A percentile compares a stretch with the other conserved stretches of the same genome.
These are phyloP conservation scores for Paragyromitra xinjiangensis DNA, from an alignment of 495 filamentous ascomycete genomes.

Conservation along the genomic window DNA sequence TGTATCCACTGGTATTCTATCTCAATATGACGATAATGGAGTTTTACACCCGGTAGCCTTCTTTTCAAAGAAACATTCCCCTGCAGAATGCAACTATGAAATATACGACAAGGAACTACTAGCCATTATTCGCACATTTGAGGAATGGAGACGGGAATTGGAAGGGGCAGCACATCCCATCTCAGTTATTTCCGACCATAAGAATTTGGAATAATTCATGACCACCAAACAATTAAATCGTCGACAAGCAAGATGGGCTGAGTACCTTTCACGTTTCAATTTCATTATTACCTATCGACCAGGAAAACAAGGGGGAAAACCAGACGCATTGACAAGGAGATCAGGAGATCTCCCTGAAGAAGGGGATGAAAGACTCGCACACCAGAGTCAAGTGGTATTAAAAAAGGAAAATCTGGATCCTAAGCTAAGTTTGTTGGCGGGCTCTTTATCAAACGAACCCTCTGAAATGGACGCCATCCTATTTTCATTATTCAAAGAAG, in stretches of 20 bases:
- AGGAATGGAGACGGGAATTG: constrained; percentile 56
- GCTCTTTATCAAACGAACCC: no score
- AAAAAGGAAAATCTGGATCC: no score
- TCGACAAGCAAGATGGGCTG: constrained; percentile 6
- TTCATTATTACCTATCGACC: constrained; percentile 37
- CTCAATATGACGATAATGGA: constrained; percentile 1
- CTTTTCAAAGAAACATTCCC: constrained; percentile 3
- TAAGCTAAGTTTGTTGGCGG: no score
- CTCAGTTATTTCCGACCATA: no score
- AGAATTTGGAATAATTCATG: no score
- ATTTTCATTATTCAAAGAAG: no score
- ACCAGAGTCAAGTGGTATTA: no score
- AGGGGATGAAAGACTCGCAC: no score
- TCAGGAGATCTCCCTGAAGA: no score
- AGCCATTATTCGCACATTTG: constrained; percentile 42
- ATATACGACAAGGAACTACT: constrained; percentile 37
- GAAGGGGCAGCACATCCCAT: constrained; percentile 45
- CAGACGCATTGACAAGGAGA: constrained; percentile 29
- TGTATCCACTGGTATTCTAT: no score
- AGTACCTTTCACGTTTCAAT: constrained; percentile 29
- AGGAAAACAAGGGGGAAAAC: constrained; percentile 30
- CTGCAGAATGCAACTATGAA: constrained; percentile 37
- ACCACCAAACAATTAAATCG: constrained; percentile 28
- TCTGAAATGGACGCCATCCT: no score
- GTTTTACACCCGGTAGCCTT: constrained; percentile 28